A percentile compares a stretch with the other conserved stretches of the same genome.
Evolutionary conservation across 345 rosid species (phyloP).

Genomic region (Jatropha curcas): DNA sequence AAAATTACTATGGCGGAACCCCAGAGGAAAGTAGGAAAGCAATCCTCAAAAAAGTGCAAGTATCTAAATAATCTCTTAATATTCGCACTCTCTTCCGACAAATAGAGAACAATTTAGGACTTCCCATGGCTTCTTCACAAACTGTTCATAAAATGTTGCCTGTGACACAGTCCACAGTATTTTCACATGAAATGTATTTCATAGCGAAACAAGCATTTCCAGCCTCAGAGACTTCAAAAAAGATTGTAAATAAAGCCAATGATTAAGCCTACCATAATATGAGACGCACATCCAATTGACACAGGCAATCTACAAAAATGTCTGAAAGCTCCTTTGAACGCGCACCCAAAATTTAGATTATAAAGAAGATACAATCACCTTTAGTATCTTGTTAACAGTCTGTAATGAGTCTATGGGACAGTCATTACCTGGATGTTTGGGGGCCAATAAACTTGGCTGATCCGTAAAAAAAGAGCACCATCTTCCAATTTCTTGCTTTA

Average conservation of each 20-base stretch:
- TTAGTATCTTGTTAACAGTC: neutral
- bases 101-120: neutral
- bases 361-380: neutral
- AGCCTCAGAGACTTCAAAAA: neutral
- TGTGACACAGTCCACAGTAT: neutral
- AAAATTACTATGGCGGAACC: neutral
- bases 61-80: too few species aligned
- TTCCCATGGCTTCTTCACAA: neutral
- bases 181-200: neutral
- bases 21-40: neutral
- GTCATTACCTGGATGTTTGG: conserved; percentile 90
- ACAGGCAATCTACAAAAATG: neutral
- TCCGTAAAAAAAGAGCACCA: conserved; percentile 97
- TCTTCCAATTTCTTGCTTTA: conserved; percentile 98
- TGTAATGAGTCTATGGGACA: conserved; percentile 1
- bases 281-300: neutral
- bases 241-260: neutral
- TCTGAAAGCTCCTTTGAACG: conserved; percentile 4
- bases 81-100: too few species aligned
- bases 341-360: neutral
- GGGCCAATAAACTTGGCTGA: conserved; percentile 98
- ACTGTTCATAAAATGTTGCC: neutral
- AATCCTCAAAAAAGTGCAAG: too few species aligned
- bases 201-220: neutral
- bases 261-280: neutral